Evolutionary conservation across 2,329 filamentous ascomycete species (phyloP), one percentile per base, ranked within the genome.

Genomic region (Apiospora koreana): DNA sequence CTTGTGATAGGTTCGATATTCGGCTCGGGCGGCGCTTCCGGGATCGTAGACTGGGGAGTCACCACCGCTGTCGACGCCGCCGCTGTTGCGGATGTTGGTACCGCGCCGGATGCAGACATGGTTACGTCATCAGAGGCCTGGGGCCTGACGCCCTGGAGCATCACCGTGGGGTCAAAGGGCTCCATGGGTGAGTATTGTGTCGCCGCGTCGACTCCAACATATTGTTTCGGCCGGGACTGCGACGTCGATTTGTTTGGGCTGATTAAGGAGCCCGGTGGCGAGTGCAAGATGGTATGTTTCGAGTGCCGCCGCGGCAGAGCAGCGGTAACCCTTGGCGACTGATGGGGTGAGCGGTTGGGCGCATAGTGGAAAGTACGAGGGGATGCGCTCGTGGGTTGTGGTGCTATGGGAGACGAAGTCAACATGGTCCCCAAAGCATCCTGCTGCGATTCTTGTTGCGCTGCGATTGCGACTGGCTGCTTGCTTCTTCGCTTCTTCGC

Each of bases 391-490:
- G 85, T 82, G 75, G 86, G 82, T 77, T 81, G 80, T 78, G 85
- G 78, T 77, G 85, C 81, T 74, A 85, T 81, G 72, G 86, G 86
- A 77, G 87, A 88, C 78, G 86, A 87, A 80, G 86, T 87, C 85
- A 89, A 85, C 87, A 89, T 89, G 83, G 81, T 87, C 82, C 80
- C 81, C 80, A 80, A 80, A 81, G 81, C 85, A 85, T 86, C 79
- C 81, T 86, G 79, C 76, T 78, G 75, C 77, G 73, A 74, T 71
- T 64, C n/a, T 43, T 9, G 12, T 21, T 42, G 64, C 64, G 64
- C 64, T 25, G 64, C 54, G 54, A 62, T 38, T 62, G 54, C 54
- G 54, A 62, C 31, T 62, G 31, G 50, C 25, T 58, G 41, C 43
- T 46, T n/a, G 54, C 31, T 62, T 62, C 54, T 62, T 62, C 21